Evolutionary conservation across 495 filamentous ascomycete genomes (phyloP).

Genomic region (Trichoderma virens): DNA sequence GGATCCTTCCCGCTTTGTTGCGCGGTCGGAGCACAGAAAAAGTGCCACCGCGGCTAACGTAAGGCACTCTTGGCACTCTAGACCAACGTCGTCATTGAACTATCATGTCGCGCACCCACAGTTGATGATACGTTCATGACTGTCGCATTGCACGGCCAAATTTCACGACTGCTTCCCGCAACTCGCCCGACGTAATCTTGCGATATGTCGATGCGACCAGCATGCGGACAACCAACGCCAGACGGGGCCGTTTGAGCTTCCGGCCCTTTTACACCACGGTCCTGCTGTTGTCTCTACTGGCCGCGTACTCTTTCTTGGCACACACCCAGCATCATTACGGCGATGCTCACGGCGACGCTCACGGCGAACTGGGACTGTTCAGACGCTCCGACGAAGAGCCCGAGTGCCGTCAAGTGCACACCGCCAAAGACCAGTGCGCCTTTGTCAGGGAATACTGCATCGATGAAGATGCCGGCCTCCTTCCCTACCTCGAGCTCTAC

Average conservation of each 20-base stretch:
- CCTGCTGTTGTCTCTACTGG: slow-evolving; percentile 29
- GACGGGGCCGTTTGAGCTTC: slow-evolving; percentile 18
- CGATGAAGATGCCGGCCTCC: slow-evolving; percentile 82
- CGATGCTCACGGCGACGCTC: not conserved
- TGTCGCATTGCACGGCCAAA: not conserved
- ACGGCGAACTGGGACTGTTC: slow-evolving; percentile 6
- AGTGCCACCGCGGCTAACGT: not conserved
- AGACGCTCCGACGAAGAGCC: slow-evolving; percentile 15
- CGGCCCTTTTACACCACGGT: slow-evolving; percentile 32
- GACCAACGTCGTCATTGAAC: not conserved
- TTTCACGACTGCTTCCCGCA: not conserved
- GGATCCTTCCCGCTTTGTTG: not conserved
- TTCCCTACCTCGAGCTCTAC: slow-evolving; percentile 86
- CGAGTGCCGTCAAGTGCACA: slow-evolving; percentile 77
- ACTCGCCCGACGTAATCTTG: not conserved
- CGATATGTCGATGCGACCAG: slow-evolving; percentile 6
- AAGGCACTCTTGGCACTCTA: not conserved
- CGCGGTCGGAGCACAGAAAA: not conserved
- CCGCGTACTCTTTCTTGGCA: slow-evolving; percentile 23
- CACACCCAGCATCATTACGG: slow-evolving; percentile 3
- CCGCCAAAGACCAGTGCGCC: slow-evolving; percentile 71
- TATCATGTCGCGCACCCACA: not conserved
- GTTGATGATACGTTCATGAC: not conserved
- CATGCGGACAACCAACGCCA: slow-evolving; percentile 8
- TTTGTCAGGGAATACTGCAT: slow-evolving; percentile 76